These are phyloP conservation scores for Didymella lethalis DNA, from an alignment of 2,329 filamentous ascomycete genomes.

Conservation along the genomic window DNA sequence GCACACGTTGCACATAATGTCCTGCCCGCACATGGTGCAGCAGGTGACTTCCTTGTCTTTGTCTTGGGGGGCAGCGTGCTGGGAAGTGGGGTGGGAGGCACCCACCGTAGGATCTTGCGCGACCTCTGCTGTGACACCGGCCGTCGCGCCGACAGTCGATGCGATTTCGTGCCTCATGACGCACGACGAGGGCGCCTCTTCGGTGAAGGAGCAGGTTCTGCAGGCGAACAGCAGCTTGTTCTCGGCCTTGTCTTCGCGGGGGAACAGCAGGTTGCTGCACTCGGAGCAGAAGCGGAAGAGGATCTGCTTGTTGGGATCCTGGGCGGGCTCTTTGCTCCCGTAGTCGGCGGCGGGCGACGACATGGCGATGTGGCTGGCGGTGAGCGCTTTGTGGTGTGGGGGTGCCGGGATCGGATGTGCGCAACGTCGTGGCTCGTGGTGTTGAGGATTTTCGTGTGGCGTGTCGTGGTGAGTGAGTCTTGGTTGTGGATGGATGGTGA, in stretches of 20 bases:
- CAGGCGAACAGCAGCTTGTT: conserved; percentile 93
- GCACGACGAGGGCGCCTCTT: conserved; percentile 85
- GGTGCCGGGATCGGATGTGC: background rate
- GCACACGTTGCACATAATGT: conserved; percentile 63
- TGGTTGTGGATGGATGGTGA: conserved; percentile 5
- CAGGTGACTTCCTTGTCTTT: conserved; percentile 51
- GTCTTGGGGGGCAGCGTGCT: conserved; percentile 30
- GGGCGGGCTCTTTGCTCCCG: conserved; percentile 19
- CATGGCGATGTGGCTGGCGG: conserved; percentile 37
- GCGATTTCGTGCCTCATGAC: conserved; percentile 95
- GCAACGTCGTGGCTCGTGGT: background rate
- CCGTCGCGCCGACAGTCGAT: conserved; percentile 90
- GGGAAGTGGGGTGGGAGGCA: conserved; percentile 55
- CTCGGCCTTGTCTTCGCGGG: conserved; percentile 86
- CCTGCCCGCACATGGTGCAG: conserved; percentile 66
- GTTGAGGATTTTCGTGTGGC: background rate
- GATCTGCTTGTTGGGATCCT: conserved; percentile 69
- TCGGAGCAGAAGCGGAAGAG: conserved; percentile 98
- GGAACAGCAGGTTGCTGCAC: conserved; percentile 94
- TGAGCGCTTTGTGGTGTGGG: background rate
- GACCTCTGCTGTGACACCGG: conserved; percentile 96
- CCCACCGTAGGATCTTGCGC: conserved; percentile 98
- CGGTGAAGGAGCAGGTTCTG: conserved; percentile 91
- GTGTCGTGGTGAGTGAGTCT: background rate
- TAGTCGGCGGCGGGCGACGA: conserved; percentile 45